These are phyloP conservation scores for Melaleuca alternifolia DNA, from an alignment of 345 rosid genomes.

Conservation along the genomic window DNA sequence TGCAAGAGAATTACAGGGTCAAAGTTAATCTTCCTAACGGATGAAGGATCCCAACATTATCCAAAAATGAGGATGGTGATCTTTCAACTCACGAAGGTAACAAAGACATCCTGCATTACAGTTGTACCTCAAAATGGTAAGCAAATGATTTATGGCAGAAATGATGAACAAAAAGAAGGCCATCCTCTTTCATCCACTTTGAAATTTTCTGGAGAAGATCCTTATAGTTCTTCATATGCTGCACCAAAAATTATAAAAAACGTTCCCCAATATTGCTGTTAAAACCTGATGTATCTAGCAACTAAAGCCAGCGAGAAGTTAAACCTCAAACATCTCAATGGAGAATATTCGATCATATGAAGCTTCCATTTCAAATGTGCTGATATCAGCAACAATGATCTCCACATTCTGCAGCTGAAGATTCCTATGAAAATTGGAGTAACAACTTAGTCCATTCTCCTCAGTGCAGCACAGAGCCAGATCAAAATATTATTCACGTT, in stretches of 20 bases:
- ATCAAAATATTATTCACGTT: neutral
- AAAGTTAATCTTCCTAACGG: neutral
- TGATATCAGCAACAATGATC: constrained; percentile 70
- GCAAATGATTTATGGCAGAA: constrained; percentile 87
- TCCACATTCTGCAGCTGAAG: constrained; percentile 57
- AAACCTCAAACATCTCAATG: constrained; percentile 88
- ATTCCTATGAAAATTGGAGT: constrained; percentile 17
- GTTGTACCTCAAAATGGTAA: constrained; percentile 69
- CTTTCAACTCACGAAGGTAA: neutral
- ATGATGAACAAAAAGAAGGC: constrained; percentile 69
- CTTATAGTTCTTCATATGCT: constrained; percentile 86
- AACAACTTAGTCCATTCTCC: neutral
- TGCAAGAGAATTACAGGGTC: neutral
- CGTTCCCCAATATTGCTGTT: neutral
- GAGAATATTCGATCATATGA: constrained; percentile 62
- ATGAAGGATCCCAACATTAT: neutral
- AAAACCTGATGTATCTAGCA: neutral
- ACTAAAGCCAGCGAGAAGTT: neutral
- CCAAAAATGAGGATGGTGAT: neutral
- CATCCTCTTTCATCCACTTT: constrained; percentile 73
- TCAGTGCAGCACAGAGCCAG: fast-evolving
- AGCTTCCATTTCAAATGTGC: constrained; percentile 68
- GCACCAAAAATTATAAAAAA: neutral
- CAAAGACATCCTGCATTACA: neutral
- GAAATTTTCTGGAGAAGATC: constrained; percentile 72